Base-by-base conservation (phyloP, 1,284 basidiomycete genomes). In the Cryptococcus sp. region DNA sequence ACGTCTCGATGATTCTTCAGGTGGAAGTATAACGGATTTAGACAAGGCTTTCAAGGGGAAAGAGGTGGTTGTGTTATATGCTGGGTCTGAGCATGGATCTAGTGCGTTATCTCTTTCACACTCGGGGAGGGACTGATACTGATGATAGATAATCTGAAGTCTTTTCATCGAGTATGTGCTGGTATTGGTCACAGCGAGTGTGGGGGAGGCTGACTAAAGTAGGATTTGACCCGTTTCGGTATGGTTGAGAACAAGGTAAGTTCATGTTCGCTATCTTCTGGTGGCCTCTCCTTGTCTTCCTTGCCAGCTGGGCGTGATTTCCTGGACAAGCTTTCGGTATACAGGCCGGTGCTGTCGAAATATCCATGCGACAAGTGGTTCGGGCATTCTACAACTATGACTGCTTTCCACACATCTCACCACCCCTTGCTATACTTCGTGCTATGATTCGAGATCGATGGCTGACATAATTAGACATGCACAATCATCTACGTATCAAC, bases 401-500 rank as follows among this genome's bases (percentile, higher is more conserved):
- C n/a, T n/a, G n/a, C n/a, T n/a, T n/a, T n/a, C n/a, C n/a, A n/a
- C n/a, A n/a, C n/a, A n/a, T n/a, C n/a, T n/a, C n/a, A n/a, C n/a
- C n/a, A n/a, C n/a, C n/a, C n/a, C n/a, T n/a, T n/a, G n/a, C n/a
- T n/a, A n/a, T n/a, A 18, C 16, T 2, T 22, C 16, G n/a, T n/a
- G 23, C 19, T 7, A 19, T 44, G 19, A 44, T 14, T 18, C 9
- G 19, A 42, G 9, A 7, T 16, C 18, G 36, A 50, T 19, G n/a
- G n/a, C n/a, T n/a, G 32, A 34, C 32, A 34, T 9, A 16, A 34
- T 16, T 49, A 67, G 64, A 56, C 64, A 13, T 57, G 59, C 7
- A 49, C 65, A 4, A 61, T 72, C 44, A 66, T 74, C 50, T 77
- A 77, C 56, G 64, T 75, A 4, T 75, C 74, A 1, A 72, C 69